Conservation (phyloP, 108 stramenopile species). For the Poteriospumella lacustris region DNA sequence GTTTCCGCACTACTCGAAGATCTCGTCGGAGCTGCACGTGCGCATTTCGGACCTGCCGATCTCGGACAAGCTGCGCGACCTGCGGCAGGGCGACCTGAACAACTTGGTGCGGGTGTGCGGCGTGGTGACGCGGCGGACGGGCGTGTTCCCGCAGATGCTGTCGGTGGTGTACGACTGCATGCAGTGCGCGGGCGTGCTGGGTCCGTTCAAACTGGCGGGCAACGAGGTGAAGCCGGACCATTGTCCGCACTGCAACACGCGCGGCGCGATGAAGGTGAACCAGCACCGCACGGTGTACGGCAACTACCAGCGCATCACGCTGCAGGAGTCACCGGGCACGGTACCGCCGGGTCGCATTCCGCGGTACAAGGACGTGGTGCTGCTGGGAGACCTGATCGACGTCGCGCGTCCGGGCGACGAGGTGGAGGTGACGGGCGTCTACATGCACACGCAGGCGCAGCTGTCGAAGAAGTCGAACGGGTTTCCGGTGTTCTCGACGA, state of each 20-base stretch:
- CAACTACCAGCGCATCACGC: constrained; percentile 89
- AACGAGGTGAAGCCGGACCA: constrained; percentile 56
- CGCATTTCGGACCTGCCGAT: constrained; percentile 82
- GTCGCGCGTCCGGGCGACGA: constrained; percentile 93
- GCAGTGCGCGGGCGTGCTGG: constrained; percentile 51
- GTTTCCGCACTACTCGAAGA: constrained; percentile 41
- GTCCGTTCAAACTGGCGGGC: constrained; percentile 66
- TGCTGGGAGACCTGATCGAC: constrained; percentile 92
- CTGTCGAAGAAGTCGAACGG: constrained; percentile 73
- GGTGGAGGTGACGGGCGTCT: constrained; percentile 95
- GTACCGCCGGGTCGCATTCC: constrained; percentile 97
- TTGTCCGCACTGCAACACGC: constrained; percentile 69
- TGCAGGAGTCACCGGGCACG: constrained; percentile 94
- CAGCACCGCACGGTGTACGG: constrained; percentile 76
- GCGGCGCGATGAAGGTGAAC: constrained; percentile 73
- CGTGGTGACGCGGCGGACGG: constrained; percentile 87
- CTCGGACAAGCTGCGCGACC: constrained; percentile 73
- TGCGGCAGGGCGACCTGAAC: constrained; percentile 81
- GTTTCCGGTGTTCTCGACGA: constrained; percentile 93
- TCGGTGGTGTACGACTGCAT: constrained; percentile 47
- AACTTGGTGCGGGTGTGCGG: constrained; percentile 84
- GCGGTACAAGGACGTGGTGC: constrained; percentile 94
- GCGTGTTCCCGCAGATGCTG: constrained; percentile 88
- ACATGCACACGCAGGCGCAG: constrained; percentile 69
- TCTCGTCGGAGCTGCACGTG: constrained; percentile 88